phyloP scores from a whole-genome alignment of 2,329 filamentous ascomycete genomes.

The Tolypocladium ophioglossoides region DNA sequence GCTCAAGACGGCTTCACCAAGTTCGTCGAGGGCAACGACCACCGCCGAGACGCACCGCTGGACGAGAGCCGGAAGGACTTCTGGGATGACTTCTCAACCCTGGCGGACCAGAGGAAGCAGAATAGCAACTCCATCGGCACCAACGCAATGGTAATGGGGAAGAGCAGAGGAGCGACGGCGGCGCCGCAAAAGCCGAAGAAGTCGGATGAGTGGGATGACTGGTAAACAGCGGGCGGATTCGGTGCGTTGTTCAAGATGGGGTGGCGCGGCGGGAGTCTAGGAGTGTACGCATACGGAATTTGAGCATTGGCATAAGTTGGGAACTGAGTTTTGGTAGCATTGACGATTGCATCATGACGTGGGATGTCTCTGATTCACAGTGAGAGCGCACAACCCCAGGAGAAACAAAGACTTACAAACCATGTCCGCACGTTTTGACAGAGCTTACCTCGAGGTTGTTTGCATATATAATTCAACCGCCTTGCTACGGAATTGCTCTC shows the following conservation, averaged over 20 bases:
- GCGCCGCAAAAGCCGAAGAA: constrained; percentile 32
- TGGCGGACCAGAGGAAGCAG: constrained; percentile 45
- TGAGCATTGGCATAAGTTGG: constrained; percentile 1
- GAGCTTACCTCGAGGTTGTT: not conserved
- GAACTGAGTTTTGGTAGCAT: not conserved
- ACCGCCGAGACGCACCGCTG: constrained; percentile 28
- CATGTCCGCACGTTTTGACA: not conserved
- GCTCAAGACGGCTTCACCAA: constrained; percentile 73
- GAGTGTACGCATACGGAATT: constrained; percentile 11
- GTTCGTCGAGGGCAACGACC: constrained; percentile 70
- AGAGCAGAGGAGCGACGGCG: constrained; percentile 20
- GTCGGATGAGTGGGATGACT: constrained; percentile 53
- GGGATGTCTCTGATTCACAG: not conserved
- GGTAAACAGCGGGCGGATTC: constrained; percentile 24
- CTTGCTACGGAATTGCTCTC: not conserved
- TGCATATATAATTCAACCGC: not conserved
- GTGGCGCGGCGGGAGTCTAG: constrained; percentile 14
- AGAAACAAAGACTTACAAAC: not conserved
- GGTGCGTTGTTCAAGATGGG: constrained; percentile 10
- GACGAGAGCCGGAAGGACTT: constrained; percentile 69
- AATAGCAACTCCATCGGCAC: constrained; percentile 44
- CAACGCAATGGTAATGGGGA: constrained; percentile 47
- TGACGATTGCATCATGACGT: not conserved
- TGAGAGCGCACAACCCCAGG: not conserved
- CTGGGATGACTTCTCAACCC: constrained; percentile 80